Base-by-base conservation (phyloP, 2,329 filamentous ascomycete species). In the Endocalyx cinctus region DNA sequence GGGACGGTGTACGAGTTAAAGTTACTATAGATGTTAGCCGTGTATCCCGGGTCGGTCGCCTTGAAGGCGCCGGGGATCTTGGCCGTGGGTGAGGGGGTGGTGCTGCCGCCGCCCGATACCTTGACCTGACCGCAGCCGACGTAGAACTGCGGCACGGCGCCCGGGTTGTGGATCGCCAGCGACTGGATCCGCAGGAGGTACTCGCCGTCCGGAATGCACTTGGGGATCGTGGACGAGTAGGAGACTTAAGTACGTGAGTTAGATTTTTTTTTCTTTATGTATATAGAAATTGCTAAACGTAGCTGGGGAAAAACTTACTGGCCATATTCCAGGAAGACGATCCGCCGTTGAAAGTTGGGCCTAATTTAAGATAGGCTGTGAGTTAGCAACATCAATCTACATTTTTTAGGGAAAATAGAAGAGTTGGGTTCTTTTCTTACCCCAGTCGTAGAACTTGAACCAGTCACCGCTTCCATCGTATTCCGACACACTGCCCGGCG, bases 171-270 rank as follows among this genome's bases (percentile, higher is more conserved):
- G 29, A 82, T 72, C 17, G 72, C 77, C 30, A 82, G 69, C 35
- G 73, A 65, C 56, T 80, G 75, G 46, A 77, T 73, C 20, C 76
- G 64, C 20, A 79, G 59, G 38, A 79, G 68, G 49, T 79, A 78
- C 43, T 77, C 70, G 37, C 77, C 77, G 23, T 66, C 52, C 5
- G 65, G 63, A 37, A 80, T 66, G 40, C 67, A 68, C 19, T 55
- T 52, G 6, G 76, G 76, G 38, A 80, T 71, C 33, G 62, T 60
- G 37, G 36, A 48, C 2, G 57, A 54, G 48, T 65, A 65, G 3
- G 48, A 46, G 22, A 35, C 55, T 55, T n/a, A n/a, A 25, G 6
- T 12, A 3, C n/a, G 10, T 15, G 8, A 10, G 20, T 39, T 28
- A 45, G 20, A n/a, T n/a, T n/a, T n/a, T n/a, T n/a, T n/a, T n/a